A percentile compares a stretch with the other conserved stretches of the same genome.
phyloP scores from a whole-genome alignment of 176 grass and related monocot species.

The Rhynchospora tenuis region DNA sequence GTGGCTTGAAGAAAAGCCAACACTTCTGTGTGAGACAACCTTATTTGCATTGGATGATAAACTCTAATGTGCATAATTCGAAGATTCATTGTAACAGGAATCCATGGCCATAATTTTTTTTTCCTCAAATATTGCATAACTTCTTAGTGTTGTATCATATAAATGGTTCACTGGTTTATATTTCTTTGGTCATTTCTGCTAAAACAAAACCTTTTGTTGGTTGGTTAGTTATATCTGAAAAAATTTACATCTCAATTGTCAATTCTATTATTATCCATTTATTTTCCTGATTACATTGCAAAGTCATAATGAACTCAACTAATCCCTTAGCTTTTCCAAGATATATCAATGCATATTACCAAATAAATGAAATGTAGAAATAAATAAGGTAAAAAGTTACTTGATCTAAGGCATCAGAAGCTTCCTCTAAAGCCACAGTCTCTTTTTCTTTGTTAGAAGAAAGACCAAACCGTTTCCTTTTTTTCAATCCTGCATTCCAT shows the following conservation, averaged over 20 bases:
- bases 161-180: background rate
- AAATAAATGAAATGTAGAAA: background rate
- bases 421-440: background rate
- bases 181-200: background rate
- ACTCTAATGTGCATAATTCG: too few relatives aligned
- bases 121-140: background rate
- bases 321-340: background rate
- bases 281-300: background rate
- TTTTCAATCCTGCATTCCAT: background rate
- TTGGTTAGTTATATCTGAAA: too few relatives aligned
- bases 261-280: background rate
- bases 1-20: background rate
- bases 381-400: background rate
- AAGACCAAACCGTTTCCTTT: background rate
- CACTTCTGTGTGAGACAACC: background rate
- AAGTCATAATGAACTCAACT: background rate
- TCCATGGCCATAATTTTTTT: background rate
- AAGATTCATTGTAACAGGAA: too few relatives aligned
- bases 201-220: background rate
- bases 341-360: background rate
- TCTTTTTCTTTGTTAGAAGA: constrained; percentile 2
- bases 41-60: too few relatives aligned
- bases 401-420: background rate
- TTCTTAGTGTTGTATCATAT: background rate
- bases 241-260: too few relatives aligned